phyloP scores from a whole-genome alignment of 139 green algal genomes.

The Chlorella sp. region DNA sequence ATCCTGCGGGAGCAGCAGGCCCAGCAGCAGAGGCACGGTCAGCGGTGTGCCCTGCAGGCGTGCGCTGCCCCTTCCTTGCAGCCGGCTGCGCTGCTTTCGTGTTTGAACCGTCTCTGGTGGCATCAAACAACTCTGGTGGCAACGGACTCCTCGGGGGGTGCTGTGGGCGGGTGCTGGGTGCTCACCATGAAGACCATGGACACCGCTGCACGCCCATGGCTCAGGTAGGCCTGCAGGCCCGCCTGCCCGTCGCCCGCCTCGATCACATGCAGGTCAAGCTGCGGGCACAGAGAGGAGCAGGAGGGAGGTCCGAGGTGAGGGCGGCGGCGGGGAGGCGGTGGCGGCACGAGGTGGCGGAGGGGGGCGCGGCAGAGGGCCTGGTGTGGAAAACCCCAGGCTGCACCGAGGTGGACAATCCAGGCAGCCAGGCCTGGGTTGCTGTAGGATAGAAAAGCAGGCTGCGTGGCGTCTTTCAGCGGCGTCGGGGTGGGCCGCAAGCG shows the following conservation, averaged over 20 bases:
- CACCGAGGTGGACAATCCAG: background rate
- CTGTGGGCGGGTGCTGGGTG: too few relatives aligned
- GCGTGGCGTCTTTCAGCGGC: too few relatives aligned
- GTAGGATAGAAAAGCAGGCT: too few relatives aligned
- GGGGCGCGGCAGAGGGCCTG: background rate
- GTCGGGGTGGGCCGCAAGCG: too few relatives aligned
- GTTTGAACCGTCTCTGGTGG: too few relatives aligned
- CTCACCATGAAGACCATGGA: slow-evolving; percentile 15
- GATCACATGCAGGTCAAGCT: slow-evolving; percentile 31
- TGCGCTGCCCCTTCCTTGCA: too few relatives aligned
- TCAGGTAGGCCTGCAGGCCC: slow-evolving; percentile 24
- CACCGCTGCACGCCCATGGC: background rate
- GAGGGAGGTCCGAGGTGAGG: background rate
- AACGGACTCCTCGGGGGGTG: too few relatives aligned
- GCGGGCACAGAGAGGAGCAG: background rate
- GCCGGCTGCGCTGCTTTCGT: too few relatives aligned
- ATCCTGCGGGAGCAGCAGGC: background rate
- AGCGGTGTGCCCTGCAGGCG: background rate
- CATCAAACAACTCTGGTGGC: too few relatives aligned
- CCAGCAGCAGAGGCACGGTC: background rate
- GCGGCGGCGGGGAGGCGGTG: too few relatives aligned
- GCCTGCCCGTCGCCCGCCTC: slow-evolving; percentile 16
- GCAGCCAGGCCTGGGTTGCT: too few relatives aligned
- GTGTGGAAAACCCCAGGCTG: background rate
- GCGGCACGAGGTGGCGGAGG: too few relatives aligned